Percentiles rank a stretch among this genome's conserved stretches.
Evolutionary conservation across 306 rosid genomes (phyloP).

Genomic region (Parietaria judaica): DNA sequence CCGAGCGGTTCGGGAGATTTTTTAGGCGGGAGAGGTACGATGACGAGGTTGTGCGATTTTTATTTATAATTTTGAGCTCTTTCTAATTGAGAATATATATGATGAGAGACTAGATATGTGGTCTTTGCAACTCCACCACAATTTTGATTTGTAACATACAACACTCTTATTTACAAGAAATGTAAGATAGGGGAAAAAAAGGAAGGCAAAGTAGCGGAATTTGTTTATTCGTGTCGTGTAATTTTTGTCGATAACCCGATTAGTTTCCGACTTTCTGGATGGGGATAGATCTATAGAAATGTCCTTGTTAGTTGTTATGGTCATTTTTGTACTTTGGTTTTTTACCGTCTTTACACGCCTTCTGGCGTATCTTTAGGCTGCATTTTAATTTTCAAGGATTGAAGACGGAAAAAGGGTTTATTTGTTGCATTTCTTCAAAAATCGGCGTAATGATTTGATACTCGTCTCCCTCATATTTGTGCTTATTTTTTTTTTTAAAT

Average conservation of each 20-base stretch:
- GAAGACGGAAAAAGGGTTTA: no score
- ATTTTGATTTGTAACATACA: slow-evolving; percentile 95
- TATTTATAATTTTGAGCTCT: slow-evolving; percentile 41
- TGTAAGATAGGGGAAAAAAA: slow-evolving; percentile 51
- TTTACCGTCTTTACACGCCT: no score
- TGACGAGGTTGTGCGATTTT: slow-evolving; percentile 41
- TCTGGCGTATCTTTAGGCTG: no score
- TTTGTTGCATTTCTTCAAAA: no score
- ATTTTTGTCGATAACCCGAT: not conserved
- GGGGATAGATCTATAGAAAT: no score
- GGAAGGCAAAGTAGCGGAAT: slow-evolving; percentile 28
- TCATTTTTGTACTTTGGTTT: no score
- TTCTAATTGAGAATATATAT: slow-evolving; percentile 46
- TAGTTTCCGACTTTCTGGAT: not conserved
- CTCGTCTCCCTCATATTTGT: no score
- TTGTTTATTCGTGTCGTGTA: slow-evolving; percentile 25
- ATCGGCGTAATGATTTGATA: no score
- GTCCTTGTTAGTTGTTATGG: no score
- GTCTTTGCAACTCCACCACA: slow-evolving; percentile 24
- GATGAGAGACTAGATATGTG: slow-evolving; percentile 54
- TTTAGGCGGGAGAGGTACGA: slow-evolving; percentile 24
- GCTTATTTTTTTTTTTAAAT: no score
- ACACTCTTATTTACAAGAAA: slow-evolving; percentile 53
- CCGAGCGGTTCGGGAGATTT: slow-evolving; percentile 27
- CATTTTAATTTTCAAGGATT: no score